Percentiles rank a stretch among this genome's conserved stretches.
Conservation (phyloP, 192 early-diverging fungal genomes). For the Dissophora ornata region DNA sequence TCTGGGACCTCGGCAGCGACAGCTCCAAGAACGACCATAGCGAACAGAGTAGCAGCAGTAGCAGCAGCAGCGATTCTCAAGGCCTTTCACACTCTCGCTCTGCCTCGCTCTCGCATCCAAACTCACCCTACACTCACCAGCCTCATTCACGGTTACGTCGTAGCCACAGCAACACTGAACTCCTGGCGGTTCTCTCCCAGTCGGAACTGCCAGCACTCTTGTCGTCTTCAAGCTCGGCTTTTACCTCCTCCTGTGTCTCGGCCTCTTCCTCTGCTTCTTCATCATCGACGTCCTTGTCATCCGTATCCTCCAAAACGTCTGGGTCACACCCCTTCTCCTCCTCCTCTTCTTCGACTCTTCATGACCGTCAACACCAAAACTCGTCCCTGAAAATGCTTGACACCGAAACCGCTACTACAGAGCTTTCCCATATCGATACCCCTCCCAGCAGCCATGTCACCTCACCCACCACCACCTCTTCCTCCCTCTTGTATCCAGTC, state of each 20-base stretch:
- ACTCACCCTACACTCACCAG: constrained; percentile 12
- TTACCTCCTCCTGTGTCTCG: constrained; percentile 7
- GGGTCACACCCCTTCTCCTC: not conserved
- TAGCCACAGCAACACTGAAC: too few relatives aligned
- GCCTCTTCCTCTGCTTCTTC: constrained; percentile 23
- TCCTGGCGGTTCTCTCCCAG: too few relatives aligned
- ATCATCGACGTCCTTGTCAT: constrained; percentile 34
- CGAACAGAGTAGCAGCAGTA: not conserved
- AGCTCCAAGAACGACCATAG: not conserved
- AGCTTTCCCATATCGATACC: constrained; percentile 29
- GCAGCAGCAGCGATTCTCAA: constrained; percentile 1
- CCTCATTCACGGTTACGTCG: not conserved
- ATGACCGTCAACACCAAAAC: constrained; percentile 1
- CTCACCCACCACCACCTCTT: constrained; percentile 31
- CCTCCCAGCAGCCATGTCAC: constrained; percentile 42
- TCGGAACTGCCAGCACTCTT: constrained; percentile 14
- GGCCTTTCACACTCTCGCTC: not conserved
- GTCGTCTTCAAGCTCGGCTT: constrained; percentile 7
- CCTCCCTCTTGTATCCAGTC: constrained; percentile 22
- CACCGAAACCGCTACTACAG: constrained; percentile 7
- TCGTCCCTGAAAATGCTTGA: constrained; percentile 12
- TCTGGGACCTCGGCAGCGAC: not conserved
- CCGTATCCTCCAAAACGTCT: constrained; percentile 15
- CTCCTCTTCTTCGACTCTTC: not conserved
- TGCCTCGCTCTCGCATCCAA: not conserved